Evolutionary conservation across 805 yeast genomes (phyloP), one percentile per base, ranked within the genome.

Genomic region (Suhomyces pyralidae): DNA sequence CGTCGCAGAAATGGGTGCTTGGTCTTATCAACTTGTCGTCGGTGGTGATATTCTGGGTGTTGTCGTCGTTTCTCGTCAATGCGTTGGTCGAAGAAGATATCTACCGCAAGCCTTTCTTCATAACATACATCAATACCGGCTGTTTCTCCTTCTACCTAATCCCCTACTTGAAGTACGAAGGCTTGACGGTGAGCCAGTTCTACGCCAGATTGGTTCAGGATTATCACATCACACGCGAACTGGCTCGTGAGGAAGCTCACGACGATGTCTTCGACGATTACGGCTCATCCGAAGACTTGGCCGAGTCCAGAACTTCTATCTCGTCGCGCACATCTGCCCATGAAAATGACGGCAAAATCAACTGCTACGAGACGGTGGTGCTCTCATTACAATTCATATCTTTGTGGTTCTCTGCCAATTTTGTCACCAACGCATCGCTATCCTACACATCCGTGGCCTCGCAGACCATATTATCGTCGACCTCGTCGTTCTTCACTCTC

Each of bases 401-500:
- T 3, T 73, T 94, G 43, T 94, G 99, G 99, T 94, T 90, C 65
- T 55, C 84, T 15, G 96, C 98, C 2, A 94, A 94, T 67, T 77
- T 92, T 57, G 86, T 89, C 51, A 90, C 94, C 30, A 94, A 94
- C 69, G 90, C 96, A 0, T 85, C 96, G 19, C 75, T 94, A 49
- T 80, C 87, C 22, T 94, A 86, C 68, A 94, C 99, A 0, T 85
- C 92, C 10, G 99, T 94, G 19, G 96, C 96, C 2, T 86, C 94
- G 12, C 97, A 96, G 62, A 94, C 98, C 2, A 93, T 94, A 22
- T 71, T 94, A 40, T 88, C 97, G 15, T 88, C 97, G 36, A 92
- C 98, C 0, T 86, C 96, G 5, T 88, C 97, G 7, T 91, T 94
- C 65, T 94, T 94, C 81, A 94, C 99, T 0, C 77, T 94, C 40